Conservation (phyloP, 1,284 basidiomycete species). For the Mycena sp. region DNA sequence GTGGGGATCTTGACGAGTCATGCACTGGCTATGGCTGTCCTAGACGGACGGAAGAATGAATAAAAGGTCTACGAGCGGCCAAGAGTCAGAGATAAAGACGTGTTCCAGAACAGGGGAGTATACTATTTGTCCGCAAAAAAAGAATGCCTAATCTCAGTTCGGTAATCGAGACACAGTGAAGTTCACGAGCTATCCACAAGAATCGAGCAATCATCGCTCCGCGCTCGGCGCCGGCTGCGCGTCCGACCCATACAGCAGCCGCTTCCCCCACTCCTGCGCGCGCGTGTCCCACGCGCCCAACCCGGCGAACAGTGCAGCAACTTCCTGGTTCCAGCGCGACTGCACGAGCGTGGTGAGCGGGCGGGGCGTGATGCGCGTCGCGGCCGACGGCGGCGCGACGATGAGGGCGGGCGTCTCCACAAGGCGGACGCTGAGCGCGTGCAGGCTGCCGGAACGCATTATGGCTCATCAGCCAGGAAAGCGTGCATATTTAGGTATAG, state of each 20-base stretch:
- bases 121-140: no score
- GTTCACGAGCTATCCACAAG: no score
- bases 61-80: no score
- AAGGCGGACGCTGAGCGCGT: slow-evolving; percentile 56
- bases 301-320: slow-evolving; percentile 52
- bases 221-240: not conserved
- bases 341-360: slow-evolving; percentile 54
- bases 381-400: slow-evolving; percentile 58
- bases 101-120: no score
- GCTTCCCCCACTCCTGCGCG: slow-evolving; percentile 53
- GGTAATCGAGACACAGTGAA: no score
- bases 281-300: slow-evolving; percentile 53
- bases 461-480: not conserved
- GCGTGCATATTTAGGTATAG: not conserved
- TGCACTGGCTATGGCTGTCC: no score
- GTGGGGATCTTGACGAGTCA: no score
- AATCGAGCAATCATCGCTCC: slow-evolving; percentile 1
- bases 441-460: slow-evolving; percentile 60
- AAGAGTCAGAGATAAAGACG: no score
- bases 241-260: slow-evolving; percentile 50
- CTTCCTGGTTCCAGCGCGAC: slow-evolving; percentile 61
- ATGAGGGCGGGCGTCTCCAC: slow-evolving; percentile 52
- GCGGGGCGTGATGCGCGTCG: slow-evolving; percentile 59
- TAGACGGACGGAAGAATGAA: no score
- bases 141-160: no score